These are phyloP conservation scores for Pseudogymnoascus destructans DNA, from an alignment of 2,329 filamentous ascomycete genomes.

Conservation along the genomic window DNA sequence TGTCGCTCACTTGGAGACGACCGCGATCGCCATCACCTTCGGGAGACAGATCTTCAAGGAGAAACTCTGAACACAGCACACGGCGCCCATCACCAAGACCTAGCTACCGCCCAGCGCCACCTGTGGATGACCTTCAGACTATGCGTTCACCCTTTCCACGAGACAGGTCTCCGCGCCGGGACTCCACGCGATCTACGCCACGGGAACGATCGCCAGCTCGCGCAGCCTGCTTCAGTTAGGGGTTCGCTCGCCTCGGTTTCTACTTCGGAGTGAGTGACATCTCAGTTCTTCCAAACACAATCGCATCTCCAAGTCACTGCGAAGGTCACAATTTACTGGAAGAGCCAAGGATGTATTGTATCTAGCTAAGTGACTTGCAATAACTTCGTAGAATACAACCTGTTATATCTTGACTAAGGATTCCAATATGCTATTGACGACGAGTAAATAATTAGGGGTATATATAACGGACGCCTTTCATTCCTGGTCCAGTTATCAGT, in stretches of 20 bases:
- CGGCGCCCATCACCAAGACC: conserved; percentile 47
- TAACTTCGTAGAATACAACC: background rate
- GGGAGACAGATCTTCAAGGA: conserved; percentile 37
- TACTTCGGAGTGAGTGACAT: background rate
- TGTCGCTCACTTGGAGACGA: conserved; percentile 38
- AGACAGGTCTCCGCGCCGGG: conserved; percentile 12
- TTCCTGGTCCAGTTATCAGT: conserved; percentile 17
- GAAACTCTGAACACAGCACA: conserved; percentile 45
- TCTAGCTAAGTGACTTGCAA: background rate
- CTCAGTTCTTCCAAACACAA: background rate
- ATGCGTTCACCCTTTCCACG: conserved; percentile 19
- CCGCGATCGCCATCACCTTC: conserved; percentile 25
- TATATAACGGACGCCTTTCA: background rate
- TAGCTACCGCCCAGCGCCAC: conserved; percentile 28
- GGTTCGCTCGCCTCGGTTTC: background rate
- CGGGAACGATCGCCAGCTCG: conserved; percentile 23
- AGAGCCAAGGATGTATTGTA: background rate
- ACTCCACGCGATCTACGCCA: conserved; percentile 22
- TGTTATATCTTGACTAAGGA: background rate
- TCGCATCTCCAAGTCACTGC: background rate
- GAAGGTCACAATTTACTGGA: background rate
- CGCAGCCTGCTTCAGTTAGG: conserved; percentile 10
- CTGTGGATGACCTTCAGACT: conserved; percentile 21
- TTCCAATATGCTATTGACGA: background rate
- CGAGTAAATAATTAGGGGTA: background rate